Evolutionary conservation across 768 basidiomycete species (phyloP).

Genomic region (Saitozyma sp.): DNA sequence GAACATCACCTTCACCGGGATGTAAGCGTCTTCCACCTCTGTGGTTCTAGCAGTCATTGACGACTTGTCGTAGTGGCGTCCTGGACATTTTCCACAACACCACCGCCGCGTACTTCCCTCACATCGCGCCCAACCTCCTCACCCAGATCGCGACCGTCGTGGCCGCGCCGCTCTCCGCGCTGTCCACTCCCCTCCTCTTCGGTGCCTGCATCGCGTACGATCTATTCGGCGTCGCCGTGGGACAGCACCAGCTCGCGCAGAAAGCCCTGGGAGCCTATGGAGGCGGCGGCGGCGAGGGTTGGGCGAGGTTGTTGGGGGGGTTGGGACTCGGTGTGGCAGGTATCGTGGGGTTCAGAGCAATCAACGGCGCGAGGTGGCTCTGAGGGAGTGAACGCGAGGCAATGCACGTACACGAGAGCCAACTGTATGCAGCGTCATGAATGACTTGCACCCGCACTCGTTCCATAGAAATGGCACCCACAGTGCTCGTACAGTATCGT

Average conservation of each 20-base stretch:
- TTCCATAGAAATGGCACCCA: too few species aligned
- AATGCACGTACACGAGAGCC: too few species aligned
- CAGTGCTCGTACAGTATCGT: too few species aligned
- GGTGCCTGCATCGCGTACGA: slow-evolving; percentile 41
- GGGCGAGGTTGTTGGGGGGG: slow-evolving; percentile 39
- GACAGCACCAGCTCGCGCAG: slow-evolving; percentile 38
- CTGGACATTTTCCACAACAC: slow-evolving; percentile 48
- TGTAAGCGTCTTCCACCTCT: slow-evolving; percentile 25
- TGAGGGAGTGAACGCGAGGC: slow-evolving; percentile 4
- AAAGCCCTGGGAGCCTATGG: slow-evolving; percentile 28
- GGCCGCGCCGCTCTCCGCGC: slow-evolving; percentile 34
- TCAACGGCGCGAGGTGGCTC: slow-evolving; percentile 31
- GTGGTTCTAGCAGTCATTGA: background rate
- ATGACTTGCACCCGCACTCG: too few species aligned
- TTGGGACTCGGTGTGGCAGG: slow-evolving; percentile 31
- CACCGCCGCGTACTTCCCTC: slow-evolving; percentile 38
- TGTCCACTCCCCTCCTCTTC: slow-evolving; percentile 36
- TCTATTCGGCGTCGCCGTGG: slow-evolving; percentile 37
- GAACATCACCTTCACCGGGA: slow-evolving; percentile 47
- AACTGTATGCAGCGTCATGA: too few species aligned
- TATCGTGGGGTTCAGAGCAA: slow-evolving; percentile 33
- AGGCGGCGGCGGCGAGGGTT: slow-evolving; percentile 43
- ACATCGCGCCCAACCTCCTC: slow-evolving; percentile 36
- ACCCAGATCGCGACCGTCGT: slow-evolving; percentile 31
- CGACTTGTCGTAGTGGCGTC: slow-evolving; percentile 16